Conservation (phyloP, 106 monocot genomes). For the Agapanthus africanus region DNA sequence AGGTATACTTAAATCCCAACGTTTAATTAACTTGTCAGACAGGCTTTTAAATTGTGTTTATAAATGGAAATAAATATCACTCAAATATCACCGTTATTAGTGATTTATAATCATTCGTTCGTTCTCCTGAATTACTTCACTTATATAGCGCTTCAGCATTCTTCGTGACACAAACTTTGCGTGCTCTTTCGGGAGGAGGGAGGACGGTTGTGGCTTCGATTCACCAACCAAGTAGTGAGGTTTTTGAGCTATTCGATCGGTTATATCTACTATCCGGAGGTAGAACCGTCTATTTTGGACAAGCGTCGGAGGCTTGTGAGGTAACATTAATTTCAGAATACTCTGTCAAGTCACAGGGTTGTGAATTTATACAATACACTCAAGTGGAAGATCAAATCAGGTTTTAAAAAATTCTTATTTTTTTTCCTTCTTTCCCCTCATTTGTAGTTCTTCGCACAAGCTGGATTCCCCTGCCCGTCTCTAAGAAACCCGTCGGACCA, state of each 20-base stretch:
- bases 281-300: constrained; percentile 85
- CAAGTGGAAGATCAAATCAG: no score
- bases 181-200: constrained; percentile 77
- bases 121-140: not conserved
- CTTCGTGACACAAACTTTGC: constrained; percentile 85
- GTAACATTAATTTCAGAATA: constrained; percentile 22
- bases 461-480: constrained; percentile 77
- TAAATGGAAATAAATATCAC: no score
- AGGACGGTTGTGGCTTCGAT: constrained; percentile 86
- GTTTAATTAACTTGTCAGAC: no score
- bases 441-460: constrained; percentile 70
- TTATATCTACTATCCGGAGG: constrained; percentile 84
- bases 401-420: no score
- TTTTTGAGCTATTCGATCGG: constrained; percentile 83
- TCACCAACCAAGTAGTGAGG: constrained; percentile 97
- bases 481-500: constrained; percentile 69
- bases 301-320: constrained; percentile 66
- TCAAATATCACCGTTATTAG: no score
- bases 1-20: constrained; percentile 47
- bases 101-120: not conserved
- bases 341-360: not conserved
- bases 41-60: no score
- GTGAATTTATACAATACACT: no score
- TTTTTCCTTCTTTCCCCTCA: not conserved
- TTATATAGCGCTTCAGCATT: constrained; percentile 81